Evolutionary conservation across 1,284 basidiomycete species (phyloP).

Genomic region (Tremellales sp.): DNA sequence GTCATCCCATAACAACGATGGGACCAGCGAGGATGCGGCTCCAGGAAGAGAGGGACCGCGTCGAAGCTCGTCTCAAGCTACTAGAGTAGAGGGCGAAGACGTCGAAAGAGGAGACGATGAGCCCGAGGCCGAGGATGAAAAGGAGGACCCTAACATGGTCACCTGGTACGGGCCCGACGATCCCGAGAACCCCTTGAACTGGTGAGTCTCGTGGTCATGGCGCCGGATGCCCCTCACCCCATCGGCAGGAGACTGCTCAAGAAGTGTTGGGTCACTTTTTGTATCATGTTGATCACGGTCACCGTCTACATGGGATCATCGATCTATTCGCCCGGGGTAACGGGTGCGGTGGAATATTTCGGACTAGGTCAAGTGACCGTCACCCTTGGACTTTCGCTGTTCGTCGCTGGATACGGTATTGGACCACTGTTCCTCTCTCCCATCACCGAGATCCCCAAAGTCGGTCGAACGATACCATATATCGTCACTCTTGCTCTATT

Average conservation of each 20-base stretch:
- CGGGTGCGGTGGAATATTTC: constrained; percentile 22
- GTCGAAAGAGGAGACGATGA: constrained; percentile 5
- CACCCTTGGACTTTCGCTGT: constrained; percentile 28
- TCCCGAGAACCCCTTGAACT: constrained; percentile 57
- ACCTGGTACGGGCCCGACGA: constrained; percentile 63
- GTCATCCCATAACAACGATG: neutral
- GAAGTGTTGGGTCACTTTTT: constrained; percentile 23
- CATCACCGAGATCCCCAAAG: constrained; percentile 33
- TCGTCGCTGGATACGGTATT: constrained; percentile 31
- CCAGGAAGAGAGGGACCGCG: neutral
- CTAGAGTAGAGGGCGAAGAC: neutral
- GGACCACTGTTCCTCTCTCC: constrained; percentile 36
- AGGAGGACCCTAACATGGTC: constrained; percentile 59
- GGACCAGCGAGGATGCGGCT: neutral
- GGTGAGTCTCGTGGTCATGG: constrained; percentile 8
- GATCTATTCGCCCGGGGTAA: constrained; percentile 56
- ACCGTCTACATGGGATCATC: constrained; percentile 60
- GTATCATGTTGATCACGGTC: constrained; percentile 42
- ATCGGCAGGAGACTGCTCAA: constrained; percentile 14
- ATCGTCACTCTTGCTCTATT: constrained; percentile 42
- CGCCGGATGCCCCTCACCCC: neutral
- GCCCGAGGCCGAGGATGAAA: constrained; percentile 55
- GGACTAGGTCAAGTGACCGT: constrained; percentile 18
- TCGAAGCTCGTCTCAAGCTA: neutral
- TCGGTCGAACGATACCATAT: constrained; percentile 40